Percentiles rank a stretch among this genome's conserved stretches.
phyloP scores from a whole-genome alignment of 352 stramenopile species.

The Phytopythium chamaehyphon region DNA sequence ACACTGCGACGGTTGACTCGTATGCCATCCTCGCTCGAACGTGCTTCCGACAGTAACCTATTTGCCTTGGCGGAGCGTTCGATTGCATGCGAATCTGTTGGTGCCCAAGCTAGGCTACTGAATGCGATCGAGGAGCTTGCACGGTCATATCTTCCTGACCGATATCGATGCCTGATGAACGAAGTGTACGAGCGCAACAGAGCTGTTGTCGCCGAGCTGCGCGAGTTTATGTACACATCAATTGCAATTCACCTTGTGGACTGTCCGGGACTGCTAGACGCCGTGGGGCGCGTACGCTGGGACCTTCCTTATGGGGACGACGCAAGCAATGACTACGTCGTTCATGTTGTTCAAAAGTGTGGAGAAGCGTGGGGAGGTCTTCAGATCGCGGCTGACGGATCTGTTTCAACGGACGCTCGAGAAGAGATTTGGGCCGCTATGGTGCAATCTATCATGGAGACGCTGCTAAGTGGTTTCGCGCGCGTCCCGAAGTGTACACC shows the following conservation, averaged over 20 bases:
- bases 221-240: constrained; percentile 57
- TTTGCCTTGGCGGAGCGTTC: constrained; percentile 59
- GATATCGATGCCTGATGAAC: constrained; percentile 65
- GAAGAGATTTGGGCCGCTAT: constrained; percentile 80
- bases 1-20: constrained; percentile 52
- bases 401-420: constrained; percentile 58
- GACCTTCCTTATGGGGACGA: constrained; percentile 63
- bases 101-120: constrained; percentile 56
- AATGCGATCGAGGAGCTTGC: constrained; percentile 63
- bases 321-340: constrained; percentile 76
- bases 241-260: constrained; percentile 48
- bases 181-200: constrained; percentile 58
- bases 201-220: constrained; percentile 45
- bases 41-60: constrained; percentile 47
- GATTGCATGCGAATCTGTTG: constrained; percentile 61
- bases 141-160: constrained; percentile 54
- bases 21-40: constrained; percentile 35
- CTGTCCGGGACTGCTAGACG: constrained; percentile 30
- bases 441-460: constrained; percentile 85
- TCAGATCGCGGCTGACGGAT: constrained; percentile 60
- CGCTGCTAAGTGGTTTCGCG: constrained; percentile 90
- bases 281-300: constrained; percentile 55
- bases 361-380: constrained; percentile 73
- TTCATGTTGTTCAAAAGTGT: constrained; percentile 73
- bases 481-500: constrained; percentile 88